Evolutionary conservation across 139 green algal genomes (phyloP).

Genomic region (Chlorella sp.): DNA sequence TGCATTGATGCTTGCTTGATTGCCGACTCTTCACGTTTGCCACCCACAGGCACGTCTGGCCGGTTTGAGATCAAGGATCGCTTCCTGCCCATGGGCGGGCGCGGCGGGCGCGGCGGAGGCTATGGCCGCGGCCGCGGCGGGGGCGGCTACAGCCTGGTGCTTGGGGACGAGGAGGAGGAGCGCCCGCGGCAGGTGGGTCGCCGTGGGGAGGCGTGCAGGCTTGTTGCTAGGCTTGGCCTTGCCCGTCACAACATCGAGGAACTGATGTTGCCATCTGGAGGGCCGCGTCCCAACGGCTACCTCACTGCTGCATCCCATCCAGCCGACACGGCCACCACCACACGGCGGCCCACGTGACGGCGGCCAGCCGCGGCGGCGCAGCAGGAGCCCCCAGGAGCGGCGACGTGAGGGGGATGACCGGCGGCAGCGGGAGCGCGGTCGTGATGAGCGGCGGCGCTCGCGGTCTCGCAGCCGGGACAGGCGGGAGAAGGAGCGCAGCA

Average conservation of each 20-base stretch:
- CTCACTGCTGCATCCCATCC: too few relatives aligned
- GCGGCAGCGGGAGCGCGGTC: not conserved
- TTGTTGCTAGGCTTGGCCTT: too few relatives aligned
- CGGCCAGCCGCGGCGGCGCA: not conserved
- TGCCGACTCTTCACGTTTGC: not conserved
- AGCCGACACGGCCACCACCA: not conserved
- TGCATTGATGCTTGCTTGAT: too few relatives aligned
- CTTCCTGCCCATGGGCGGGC: not conserved
- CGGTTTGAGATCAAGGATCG: slow-evolving; percentile 29
- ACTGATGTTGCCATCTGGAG: too few relatives aligned
- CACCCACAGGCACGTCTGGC: slow-evolving; percentile 8
- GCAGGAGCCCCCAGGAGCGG: slow-evolving; percentile 2
- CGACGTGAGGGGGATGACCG: not conserved
- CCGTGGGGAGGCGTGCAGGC: too few relatives aligned
- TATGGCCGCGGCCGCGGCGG: not conserved
- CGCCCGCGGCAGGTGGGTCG: not conserved
- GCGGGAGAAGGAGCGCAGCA: not conserved
- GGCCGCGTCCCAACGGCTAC: too few relatives aligned
- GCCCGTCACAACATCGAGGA: too few relatives aligned
- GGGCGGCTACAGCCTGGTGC: slow-evolving; percentile 11
- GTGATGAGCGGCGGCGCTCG: too few relatives aligned
- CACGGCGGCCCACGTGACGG: not conserved
- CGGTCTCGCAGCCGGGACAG: slow-evolving; percentile 2
- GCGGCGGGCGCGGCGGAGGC: not conserved
- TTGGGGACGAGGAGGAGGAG: not conserved